Evolutionary conservation across 331 rosid genomes (phyloP), one percentile per base, ranked within the genome.

Genomic region (Malus hybrid): DNA sequence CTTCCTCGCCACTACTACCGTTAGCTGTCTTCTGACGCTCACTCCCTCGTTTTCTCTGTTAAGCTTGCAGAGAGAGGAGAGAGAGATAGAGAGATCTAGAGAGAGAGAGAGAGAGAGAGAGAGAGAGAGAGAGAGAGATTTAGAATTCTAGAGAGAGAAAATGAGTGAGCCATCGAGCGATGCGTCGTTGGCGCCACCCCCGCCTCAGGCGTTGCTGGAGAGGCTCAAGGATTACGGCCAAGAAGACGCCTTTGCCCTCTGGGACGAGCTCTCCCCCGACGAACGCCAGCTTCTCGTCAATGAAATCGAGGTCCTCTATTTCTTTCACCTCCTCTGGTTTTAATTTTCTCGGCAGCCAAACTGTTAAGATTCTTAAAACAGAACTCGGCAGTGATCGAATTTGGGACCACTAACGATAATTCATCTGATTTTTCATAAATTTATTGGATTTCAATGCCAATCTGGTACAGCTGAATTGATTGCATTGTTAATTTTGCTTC

Each of bases 191-290:
- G 66, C 81, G 19, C 70, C 72, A 7, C 76, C 75, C 15, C 89
- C 89, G 3, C 89, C 89, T 1, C 97, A 89, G 80, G 87, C 91
- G 9, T 76, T 95, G 58, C 84, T 95, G 15, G 99, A 95, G 85
- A 80, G 99, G 68, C 91, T 95, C 84, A 95, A 95, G 86, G 99
- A 95, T 73, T 92, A 90, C 72, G 99, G 99, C 73, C 99, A 95
- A 16, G 99, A 95, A 75, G 97, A 95, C 80, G 93, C 88, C 50
- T 90, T 95, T 61, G 81, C 93, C 36, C 97, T 90, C 63, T 95
- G 98, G 99, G 92, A 92, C 26, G 97, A 95, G 82, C 97, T 95
- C 77, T 87, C 99, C 20, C 71, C 75, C 7, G 91, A 89, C 9
- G 97, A 95, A 24, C 97, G 97, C 2, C 87, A 84, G 75, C 75